Evolutionary conservation across 108 stramenopile genomes (phyloP), one percentile per base, ranked within the genome.

Genomic region (Pseudonitzschia delicatissima): DNA sequence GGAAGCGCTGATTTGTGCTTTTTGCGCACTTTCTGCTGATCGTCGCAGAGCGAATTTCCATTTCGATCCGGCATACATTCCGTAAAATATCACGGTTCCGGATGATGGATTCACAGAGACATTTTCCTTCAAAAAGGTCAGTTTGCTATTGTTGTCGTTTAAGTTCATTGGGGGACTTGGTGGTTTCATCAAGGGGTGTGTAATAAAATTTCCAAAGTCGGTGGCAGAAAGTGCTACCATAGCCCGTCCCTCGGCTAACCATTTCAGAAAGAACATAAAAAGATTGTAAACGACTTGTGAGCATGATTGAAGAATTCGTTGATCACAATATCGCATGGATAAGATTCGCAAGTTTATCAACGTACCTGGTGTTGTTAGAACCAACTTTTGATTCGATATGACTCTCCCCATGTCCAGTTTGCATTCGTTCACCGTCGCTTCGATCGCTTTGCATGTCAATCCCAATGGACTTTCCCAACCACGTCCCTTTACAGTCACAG

Each of bases 191-290:
- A 77, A 48, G 37, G 85, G 85, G 52, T 86, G 85, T 6, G 81
- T 82, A 20, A 86, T 71, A 40, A 86, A 86, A 52, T 75, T 79
- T 3, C 77, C 78, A 68, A 86, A 86, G 67, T 86, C 85, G n/a
- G 23, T 20, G 0, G 48, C 73, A 58, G 74, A 71, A 49, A 86
- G 50, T 8, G 81, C 81, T 2, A 86, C 62, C 72, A 82, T 78
- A 11, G 85, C 78, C 17, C 62, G 57, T 20, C 85, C 85, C 29
- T 62, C 37, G 28, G 85, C 85, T 79, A 34, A 28, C 15, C 12
- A 21, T 15, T 36, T 45, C 23, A 34, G 18, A 23, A 66, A 29
- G 45, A 63, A 58, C 0, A 27, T 1, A 15, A 2, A 26, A 31
- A 11, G 15, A 42, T 42, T 9, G 15, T 42, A 51, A n/a, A n/a